Evolutionary conservation across 306 rosid species (phyloP).

Genomic region (Oxytropis ochrocephala): DNA sequence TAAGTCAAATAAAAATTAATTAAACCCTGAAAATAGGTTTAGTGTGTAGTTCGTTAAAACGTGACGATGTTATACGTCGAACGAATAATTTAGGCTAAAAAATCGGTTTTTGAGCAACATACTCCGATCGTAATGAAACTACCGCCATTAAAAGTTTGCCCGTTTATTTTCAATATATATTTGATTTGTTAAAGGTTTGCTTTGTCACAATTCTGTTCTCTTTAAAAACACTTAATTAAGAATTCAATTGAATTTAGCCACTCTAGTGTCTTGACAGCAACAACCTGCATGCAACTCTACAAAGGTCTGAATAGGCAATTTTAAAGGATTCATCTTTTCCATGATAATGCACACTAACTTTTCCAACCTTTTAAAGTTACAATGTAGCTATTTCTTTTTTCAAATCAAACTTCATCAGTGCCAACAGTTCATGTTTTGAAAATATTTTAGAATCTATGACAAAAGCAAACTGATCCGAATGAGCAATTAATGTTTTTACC

Average conservation of each 20-base stretch:
- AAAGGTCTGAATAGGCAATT: slow-evolving; percentile 49
- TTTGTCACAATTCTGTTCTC: slow-evolving; percentile 30
- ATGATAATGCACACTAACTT: slow-evolving; percentile 48
- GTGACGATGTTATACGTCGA: too few relatives aligned
- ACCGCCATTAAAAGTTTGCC: too few relatives aligned
- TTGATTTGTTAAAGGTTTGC: too few relatives aligned
- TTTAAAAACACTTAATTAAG: slow-evolving; percentile 45
- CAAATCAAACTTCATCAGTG: slow-evolving; percentile 75
- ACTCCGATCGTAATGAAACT: too few relatives aligned
- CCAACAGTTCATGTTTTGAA: slow-evolving; percentile 63
- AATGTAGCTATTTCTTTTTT: slow-evolving; percentile 44
- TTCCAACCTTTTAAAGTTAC: slow-evolving; percentile 57
- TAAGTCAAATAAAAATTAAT: too few relatives aligned
- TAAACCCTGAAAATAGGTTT: too few relatives aligned
- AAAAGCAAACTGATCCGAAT: slow-evolving; percentile 28
- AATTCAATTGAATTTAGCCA: slow-evolving; percentile 56
- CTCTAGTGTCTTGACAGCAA: slow-evolving; percentile 59
- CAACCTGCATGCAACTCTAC: slow-evolving; percentile 75
- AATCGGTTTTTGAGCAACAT: too few relatives aligned
- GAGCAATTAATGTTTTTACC: slow-evolving; percentile 27
- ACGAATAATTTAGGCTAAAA: too few relatives aligned
- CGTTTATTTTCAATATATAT: too few relatives aligned
- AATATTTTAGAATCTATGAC: slow-evolving; percentile 31
- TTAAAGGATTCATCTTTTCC: slow-evolving; percentile 66
- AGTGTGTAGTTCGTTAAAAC: too few relatives aligned